Conservation (phyloP, 225 moss, liverwort and hornwort species). For the Marchantia paleacea region DNA sequence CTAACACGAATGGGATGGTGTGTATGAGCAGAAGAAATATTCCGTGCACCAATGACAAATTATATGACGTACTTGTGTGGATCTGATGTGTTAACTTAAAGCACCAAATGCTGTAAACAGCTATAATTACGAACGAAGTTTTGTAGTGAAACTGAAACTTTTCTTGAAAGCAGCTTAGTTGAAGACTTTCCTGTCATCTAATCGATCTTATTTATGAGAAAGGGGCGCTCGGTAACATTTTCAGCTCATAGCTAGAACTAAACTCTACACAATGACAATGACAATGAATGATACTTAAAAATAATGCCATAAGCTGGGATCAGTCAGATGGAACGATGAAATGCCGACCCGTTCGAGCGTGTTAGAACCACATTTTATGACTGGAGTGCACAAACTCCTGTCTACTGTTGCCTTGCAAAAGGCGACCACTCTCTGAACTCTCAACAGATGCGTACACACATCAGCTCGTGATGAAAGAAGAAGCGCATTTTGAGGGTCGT, state of each 20-base stretch:
- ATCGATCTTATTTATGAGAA: neutral
- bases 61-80: too few species aligned
- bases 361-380: neutral
- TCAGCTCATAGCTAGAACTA: neutral
- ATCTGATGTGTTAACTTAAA: too few species aligned
- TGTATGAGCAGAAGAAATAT: too few species aligned
- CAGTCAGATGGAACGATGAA: too few species aligned
- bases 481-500: neutral
- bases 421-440: neutral
- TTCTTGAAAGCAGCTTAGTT: neutral
- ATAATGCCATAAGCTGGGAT: too few species aligned
- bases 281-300: neutral
- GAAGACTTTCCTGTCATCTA: neutral
- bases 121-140: neutral
- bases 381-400: neutral
- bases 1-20: too few species aligned
- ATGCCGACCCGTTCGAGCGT: too few species aligned
- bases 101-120: neutral
- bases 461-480: neutral
- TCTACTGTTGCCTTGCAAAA: neutral
- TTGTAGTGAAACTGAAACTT: neutral
- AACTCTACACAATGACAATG: neutral
- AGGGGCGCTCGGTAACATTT: neutral
- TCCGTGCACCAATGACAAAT: too few species aligned
- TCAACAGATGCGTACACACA: neutral